Evolutionary conservation across 306 rosid genomes (phyloP).

Genomic region (Trifolium dubium): DNA sequence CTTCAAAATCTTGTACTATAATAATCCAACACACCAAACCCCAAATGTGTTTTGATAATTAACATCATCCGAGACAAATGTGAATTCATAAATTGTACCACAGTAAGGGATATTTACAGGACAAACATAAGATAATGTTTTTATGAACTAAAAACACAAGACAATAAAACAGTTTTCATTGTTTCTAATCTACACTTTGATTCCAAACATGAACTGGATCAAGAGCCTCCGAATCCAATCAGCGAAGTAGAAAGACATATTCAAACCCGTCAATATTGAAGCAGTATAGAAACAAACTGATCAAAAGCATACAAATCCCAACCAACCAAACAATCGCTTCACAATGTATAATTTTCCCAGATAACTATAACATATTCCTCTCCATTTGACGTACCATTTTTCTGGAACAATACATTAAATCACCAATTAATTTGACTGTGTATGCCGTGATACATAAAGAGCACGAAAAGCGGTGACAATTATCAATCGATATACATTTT

Average conservation of each 20-base stretch:
- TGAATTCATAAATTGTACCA: conserved; percentile 4
- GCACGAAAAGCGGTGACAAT: not conserved
- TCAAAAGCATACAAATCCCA: conserved; percentile 35
- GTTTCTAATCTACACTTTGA: conserved; percentile 19
- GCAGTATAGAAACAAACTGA: conserved; percentile 30
- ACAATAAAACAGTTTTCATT: not conserved
- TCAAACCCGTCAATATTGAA: conserved; percentile 36
- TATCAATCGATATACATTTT: not conserved
- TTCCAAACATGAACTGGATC: conserved; percentile 30
- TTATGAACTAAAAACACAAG: not conserved
- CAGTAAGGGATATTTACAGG: conserved; percentile 16
- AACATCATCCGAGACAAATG: not conserved
- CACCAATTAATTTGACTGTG: not conserved
- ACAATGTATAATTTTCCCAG: conserved; percentile 35
- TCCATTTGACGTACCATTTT: conserved; percentile 33
- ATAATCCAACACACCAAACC: not conserved
- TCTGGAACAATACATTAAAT: conserved; percentile 27
- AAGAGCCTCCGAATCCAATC: conserved; percentile 33
- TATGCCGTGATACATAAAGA: not conserved
- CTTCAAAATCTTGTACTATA: not conserved
- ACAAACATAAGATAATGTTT: not conserved
- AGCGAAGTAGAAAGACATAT: conserved; percentile 10
- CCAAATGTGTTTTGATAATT: conserved; percentile 3
- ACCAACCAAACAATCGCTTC: conserved; percentile 37
- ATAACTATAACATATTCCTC: conserved; percentile 36